These are phyloP conservation scores for Curvularia sp. DNA, from an alignment of 2,329 filamentous ascomycete species.

Conservation along the genomic window DNA sequence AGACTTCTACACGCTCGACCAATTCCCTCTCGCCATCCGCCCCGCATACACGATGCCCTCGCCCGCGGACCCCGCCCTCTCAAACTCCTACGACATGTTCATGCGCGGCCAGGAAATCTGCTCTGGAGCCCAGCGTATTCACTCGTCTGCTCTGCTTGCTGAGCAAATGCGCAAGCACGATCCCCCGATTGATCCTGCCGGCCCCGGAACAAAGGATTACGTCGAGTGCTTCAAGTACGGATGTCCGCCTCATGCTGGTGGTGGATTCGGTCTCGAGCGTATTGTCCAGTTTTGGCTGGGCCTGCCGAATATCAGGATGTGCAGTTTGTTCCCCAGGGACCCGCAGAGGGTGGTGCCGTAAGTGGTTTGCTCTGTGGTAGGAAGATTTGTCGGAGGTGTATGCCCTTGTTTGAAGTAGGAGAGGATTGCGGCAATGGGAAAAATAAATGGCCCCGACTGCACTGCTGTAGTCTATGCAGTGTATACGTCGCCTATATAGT, in stretches of 20 bases:
- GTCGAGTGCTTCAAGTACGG: slow-evolving; percentile 69
- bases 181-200: slow-evolving; percentile 62
- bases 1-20: slow-evolving; percentile 96
- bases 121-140: slow-evolving; percentile 71
- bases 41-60: slow-evolving; percentile 91
- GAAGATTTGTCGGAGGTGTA: background rate
- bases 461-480: too few species aligned
- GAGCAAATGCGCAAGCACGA: slow-evolving; percentile 66
- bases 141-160: slow-evolving; percentile 65
- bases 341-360: slow-evolving; percentile 62
- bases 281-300: slow-evolving; percentile 73
- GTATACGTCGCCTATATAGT: too few species aligned
- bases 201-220: slow-evolving; percentile 68
- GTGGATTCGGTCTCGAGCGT: slow-evolving; percentile 69
- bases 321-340: slow-evolving; percentile 69
- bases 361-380: background rate
- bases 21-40: slow-evolving; percentile 87
- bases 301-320: slow-evolving; percentile 67
- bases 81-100: slow-evolving; percentile 73
- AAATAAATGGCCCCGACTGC: too few species aligned
- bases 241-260: slow-evolving; percentile 69
- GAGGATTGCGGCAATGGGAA: background rate
- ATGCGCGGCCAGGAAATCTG: slow-evolving; percentile 74
- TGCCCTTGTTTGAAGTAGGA: too few species aligned
- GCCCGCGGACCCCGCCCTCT: slow-evolving; percentile 54